These are phyloP conservation scores for Aspergillus uvarum DNA, from an alignment of 2,329 filamentous ascomycete species.

Conservation along the genomic window DNA sequence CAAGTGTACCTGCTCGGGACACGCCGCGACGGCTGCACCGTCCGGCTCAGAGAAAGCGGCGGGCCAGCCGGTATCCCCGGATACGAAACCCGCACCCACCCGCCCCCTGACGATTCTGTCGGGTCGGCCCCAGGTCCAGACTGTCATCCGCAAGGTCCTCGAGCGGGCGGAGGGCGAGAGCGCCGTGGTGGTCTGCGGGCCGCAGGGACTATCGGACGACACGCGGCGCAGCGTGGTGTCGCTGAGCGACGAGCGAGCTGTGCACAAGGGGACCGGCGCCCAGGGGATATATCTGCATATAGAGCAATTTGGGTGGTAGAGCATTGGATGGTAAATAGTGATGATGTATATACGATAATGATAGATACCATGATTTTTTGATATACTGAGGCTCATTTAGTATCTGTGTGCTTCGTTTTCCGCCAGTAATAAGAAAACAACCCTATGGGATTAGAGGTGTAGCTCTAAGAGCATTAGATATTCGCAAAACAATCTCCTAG, in stretches of 20 bases:
- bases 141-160: constrained; percentile 55
- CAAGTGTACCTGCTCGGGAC: constrained; percentile 39
- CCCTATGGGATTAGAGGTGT: too few relatives aligned
- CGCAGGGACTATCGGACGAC: constrained; percentile 54
- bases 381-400: too few relatives aligned
- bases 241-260: constrained; percentile 63
- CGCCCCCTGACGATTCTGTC: constrained; percentile 36
- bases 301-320: constrained; percentile 55
- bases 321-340: too few relatives aligned
- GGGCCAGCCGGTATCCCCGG: background rate
- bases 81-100: background rate
- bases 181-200: constrained; percentile 63
- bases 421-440: too few relatives aligned
- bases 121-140: constrained; percentile 54
- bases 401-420: too few relatives aligned
- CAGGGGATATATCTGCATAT: constrained; percentile 63
- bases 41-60: background rate
- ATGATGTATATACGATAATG: background rate
- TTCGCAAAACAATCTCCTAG: too few relatives aligned
- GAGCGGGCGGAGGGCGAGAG: constrained; percentile 63
- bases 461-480: too few relatives aligned
- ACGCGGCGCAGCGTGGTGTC: constrained; percentile 56
- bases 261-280: constrained; percentile 66
- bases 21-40: constrained; percentile 14
- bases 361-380: background rate